Base-by-base conservation (phyloP, 441 rosid genomes). In the Erodium texanum region DNA sequence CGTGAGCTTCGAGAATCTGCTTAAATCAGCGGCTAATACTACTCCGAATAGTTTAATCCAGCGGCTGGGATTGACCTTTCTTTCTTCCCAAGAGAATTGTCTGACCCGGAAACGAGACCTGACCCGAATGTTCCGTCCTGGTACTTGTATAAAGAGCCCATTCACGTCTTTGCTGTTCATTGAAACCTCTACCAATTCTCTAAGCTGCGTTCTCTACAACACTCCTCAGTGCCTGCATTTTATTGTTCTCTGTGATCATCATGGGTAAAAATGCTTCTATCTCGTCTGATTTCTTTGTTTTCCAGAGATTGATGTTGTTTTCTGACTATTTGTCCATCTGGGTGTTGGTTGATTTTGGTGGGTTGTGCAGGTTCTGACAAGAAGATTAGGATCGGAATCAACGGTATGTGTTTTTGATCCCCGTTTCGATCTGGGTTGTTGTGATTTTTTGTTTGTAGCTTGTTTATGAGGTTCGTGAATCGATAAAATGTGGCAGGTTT, bases 321-420 rank as follows among this genome's bases (percentile, higher is more conserved):
- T 50, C 12, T 50, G 58, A 50, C 18, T n/a, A 6, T 50, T 15
- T 15, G 5, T 50, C 12, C 9, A 20, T 50, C 8, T 50, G 58
- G 7, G 58, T 1, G 11, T 50, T 50, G 58, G 4, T 27, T 27
- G 29, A 27, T 27, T 27, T 27, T 27, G 29, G 29, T 27, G 29
- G 29, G 29, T 4, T 27, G 1, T 50, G 18, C 22, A 50, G 58
- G n/a, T 18, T 50, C 58, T 50, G 58, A 50, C 34, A 84, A 82
- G 87, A 87, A 79, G 73, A 73, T 88, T 56, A 88, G 80, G 83
- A 84, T 88, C 82, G 90, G 93, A 58, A 86, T 86, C 80, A 86
- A 88, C 20, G 58, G 58, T 50, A 18, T 15, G 58, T 50, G 58
- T 50, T 15, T 50, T n/a, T 16, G 8, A n/a, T 15, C 20, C 20